Conservation (phyloP, 305 asterid genomes). For the Fraxinus xanthoxyloides region DNA sequence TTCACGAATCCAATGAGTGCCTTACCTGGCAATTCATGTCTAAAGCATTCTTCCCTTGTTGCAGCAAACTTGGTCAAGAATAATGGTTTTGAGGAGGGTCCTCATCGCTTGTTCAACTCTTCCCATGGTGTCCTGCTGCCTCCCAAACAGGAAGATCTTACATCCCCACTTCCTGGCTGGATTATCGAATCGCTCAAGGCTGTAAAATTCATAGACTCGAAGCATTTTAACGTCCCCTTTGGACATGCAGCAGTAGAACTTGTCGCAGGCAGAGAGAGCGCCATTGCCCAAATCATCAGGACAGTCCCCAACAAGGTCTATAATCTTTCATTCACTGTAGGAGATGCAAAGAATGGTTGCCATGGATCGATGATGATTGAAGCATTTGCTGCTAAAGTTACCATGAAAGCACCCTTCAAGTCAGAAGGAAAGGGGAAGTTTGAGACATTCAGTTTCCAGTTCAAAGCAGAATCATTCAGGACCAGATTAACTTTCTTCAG, state of each 20-base stretch:
- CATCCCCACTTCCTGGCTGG: conserved; percentile 64
- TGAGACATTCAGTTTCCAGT: conserved; percentile 34
- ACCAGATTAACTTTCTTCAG: conserved; percentile 57
- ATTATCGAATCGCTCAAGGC: conserved; percentile 51
- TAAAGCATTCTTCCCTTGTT: not conserved
- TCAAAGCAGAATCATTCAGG: conserved; percentile 36
- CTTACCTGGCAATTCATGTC: no score
- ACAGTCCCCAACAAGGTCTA: conserved; percentile 48
- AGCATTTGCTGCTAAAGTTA: conserved; percentile 39
- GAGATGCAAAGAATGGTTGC: conserved; percentile 55
- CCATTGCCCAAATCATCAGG: conserved; percentile 50
- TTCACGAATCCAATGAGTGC: no score
- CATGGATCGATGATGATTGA: conserved; percentile 54
- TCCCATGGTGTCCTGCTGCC: conserved; percentile 61
- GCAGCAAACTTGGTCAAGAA: conserved; percentile 51
- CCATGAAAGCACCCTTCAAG: conserved; percentile 37
- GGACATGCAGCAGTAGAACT: conserved; percentile 54
- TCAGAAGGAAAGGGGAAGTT: conserved; percentile 44
- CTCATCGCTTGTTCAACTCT: conserved; percentile 40
- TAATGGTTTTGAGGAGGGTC: conserved; percentile 60
- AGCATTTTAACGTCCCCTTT: conserved; percentile 47
- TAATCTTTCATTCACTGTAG: conserved; percentile 32
- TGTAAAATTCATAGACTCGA: conserved; percentile 46
- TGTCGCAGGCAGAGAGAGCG: conserved; percentile 58
- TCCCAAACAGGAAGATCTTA: conserved; percentile 44